Conservation (phyloP, 2,329 filamentous ascomycete genomes). For the Bretziella fagacearum region DNA sequence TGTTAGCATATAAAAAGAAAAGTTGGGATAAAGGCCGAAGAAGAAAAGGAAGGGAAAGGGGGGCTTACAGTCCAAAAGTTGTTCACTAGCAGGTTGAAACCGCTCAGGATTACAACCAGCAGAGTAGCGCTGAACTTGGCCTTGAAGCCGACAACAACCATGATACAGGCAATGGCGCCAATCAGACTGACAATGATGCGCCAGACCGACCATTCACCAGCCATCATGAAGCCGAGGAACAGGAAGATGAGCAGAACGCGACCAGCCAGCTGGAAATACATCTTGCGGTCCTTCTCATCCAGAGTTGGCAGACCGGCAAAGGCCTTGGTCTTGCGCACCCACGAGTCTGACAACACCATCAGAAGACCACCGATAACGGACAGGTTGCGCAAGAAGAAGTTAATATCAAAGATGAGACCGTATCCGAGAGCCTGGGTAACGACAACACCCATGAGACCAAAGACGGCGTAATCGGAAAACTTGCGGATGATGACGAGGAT, state of each 20-base stretch:
- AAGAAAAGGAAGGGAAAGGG: neutral
- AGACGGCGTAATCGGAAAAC: slow-evolving; percentile 83
- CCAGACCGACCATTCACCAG: slow-evolving; percentile 81
- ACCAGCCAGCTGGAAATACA: slow-evolving; percentile 98
- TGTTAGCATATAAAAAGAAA: slow-evolving; percentile 19
- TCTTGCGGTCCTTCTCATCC: slow-evolving; percentile 98
- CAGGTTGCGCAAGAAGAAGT: slow-evolving; percentile 98
- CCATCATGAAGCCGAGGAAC: slow-evolving; percentile 92
- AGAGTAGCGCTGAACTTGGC: slow-evolving; percentile 97
- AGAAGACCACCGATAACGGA: slow-evolving; percentile 92
- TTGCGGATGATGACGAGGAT: slow-evolving; percentile 78
- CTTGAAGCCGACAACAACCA: slow-evolving; percentile 99
- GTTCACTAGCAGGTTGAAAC: slow-evolving; percentile 96
- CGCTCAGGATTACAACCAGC: slow-evolving; percentile 81
- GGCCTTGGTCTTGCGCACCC: slow-evolving; percentile 93
- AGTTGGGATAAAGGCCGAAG: neutral
- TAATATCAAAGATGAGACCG: slow-evolving; percentile 94
- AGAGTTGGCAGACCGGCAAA: slow-evolving; percentile 86
- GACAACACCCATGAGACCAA: slow-evolving; percentile 77
- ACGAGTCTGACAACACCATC: slow-evolving; percentile 96
- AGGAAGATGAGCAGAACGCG: slow-evolving; percentile 93
- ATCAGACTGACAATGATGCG: slow-evolving; percentile 69
- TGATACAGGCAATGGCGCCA: slow-evolving; percentile 81
- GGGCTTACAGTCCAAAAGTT: slow-evolving; percentile 95
- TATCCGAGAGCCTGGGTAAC: slow-evolving; percentile 90